These are phyloP conservation scores for Parastagonospora nodorum DNA, from an alignment of 2,329 filamentous ascomycete species.

Conservation along the genomic window DNA sequence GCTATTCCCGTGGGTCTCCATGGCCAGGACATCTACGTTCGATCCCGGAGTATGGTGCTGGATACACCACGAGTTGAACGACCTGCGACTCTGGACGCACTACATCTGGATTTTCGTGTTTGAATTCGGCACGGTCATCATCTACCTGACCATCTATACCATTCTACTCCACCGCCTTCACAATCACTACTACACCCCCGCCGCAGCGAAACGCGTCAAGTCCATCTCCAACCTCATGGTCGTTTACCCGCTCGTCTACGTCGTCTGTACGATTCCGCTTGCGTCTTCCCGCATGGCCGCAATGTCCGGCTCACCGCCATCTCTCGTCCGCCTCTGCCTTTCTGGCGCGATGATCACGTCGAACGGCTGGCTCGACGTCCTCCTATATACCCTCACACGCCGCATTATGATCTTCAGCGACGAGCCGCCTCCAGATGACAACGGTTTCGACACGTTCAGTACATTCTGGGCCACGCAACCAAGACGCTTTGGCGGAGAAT, in stretches of 20 bases:
- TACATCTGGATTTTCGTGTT: slow-evolving; percentile 69
- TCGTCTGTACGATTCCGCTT: slow-evolving; percentile 70
- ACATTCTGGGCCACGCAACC: slow-evolving; percentile 38
- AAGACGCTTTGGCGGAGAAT: slow-evolving; percentile 52
- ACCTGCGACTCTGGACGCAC: slow-evolving; percentile 64
- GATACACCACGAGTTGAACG: slow-evolving; percentile 61
- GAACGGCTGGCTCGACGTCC: slow-evolving; percentile 63
- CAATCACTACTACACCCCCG: slow-evolving; percentile 41
- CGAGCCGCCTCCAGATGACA: slow-evolving; percentile 46
- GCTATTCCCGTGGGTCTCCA: slow-evolving; percentile 56
- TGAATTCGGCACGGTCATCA: slow-evolving; percentile 57
- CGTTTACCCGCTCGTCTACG: slow-evolving; percentile 71
- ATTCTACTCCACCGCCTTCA: slow-evolving; percentile 47
- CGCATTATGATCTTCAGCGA: slow-evolving; percentile 60
- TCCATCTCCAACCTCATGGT: slow-evolving; percentile 63
- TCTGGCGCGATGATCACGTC: slow-evolving; percentile 62
- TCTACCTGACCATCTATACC: slow-evolving; percentile 54
- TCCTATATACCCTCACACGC: slow-evolving; percentile 63
- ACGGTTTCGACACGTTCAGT: slow-evolving; percentile 45
- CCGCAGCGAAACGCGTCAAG: slow-evolving; percentile 42
- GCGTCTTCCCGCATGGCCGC: slow-evolving; percentile 67
- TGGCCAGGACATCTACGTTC: slow-evolving; percentile 60
- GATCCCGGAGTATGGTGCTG: slow-evolving; percentile 72
- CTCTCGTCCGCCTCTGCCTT: slow-evolving; percentile 55
- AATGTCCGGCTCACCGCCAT: slow-evolving; percentile 60